phyloP scores from a whole-genome alignment of 2,329 filamentous ascomycete species.

The Calcarisporium arbuscula region DNA sequence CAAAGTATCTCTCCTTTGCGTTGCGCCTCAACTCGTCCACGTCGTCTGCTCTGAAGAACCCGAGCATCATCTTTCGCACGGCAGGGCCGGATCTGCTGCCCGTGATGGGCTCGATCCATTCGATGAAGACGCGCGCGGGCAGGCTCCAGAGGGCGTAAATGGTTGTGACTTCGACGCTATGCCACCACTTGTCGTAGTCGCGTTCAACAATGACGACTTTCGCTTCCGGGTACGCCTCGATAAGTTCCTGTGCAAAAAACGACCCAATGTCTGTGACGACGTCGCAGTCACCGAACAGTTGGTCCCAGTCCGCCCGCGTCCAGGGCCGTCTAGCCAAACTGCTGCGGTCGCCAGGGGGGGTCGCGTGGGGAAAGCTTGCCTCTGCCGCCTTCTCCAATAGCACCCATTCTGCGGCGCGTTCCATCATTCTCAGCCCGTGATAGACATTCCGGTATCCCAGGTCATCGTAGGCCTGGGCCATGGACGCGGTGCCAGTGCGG shows the following conservation, averaged over 20 bases:
- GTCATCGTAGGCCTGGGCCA: conserved; percentile 21
- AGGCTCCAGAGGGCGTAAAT: conserved; percentile 18
- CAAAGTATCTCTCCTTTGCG: conserved; percentile 18
- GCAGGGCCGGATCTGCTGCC: conserved; percentile 20
- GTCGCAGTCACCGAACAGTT: conserved; percentile 59
- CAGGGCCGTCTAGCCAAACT: no score
- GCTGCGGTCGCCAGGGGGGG: no score
- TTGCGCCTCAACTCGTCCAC: conserved; percentile 16
- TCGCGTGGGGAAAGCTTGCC: not conserved
- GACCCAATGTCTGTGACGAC: conserved; percentile 66
- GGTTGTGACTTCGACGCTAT: no score
- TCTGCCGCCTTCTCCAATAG: not conserved
- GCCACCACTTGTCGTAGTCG: conserved; percentile 61
- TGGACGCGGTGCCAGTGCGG: conserved; percentile 65
- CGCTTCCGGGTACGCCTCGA: conserved; percentile 65
- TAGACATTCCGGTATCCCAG: no score
- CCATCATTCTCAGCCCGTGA: no score
- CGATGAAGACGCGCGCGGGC: conserved; percentile 11
- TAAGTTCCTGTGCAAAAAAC: conserved; percentile 63
- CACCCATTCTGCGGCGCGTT: no score
- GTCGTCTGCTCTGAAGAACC: conserved; percentile 17
- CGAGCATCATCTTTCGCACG: conserved; percentile 20
- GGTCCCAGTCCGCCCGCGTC: conserved; percentile 62
- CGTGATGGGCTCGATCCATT: conserved; percentile 22
- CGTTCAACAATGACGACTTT: conserved; percentile 64